Conservation (phyloP, 331 rosid species). For the Spiraea crenata region DNA sequence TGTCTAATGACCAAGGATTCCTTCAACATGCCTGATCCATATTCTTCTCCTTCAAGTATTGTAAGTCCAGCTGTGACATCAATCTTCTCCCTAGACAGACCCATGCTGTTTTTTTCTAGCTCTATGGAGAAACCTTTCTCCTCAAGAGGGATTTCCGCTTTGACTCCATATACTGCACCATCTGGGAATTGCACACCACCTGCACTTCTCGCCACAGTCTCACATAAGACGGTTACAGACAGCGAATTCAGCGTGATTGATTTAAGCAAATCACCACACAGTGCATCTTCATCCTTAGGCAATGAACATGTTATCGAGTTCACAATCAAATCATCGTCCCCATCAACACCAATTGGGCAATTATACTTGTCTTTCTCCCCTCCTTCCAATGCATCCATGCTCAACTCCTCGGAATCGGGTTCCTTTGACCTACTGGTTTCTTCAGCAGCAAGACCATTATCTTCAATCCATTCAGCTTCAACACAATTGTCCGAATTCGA, state of each 20-base stretch:
- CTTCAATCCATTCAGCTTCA: slow-evolving; percentile 20
- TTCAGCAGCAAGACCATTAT: slow-evolving; percentile 16
- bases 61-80: slow-evolving; percentile 25
- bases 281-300: slow-evolving; percentile 19
- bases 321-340: background rate
- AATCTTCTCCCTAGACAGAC: slow-evolving; percentile 12
- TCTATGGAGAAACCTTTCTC: slow-evolving; percentile 7
- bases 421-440: slow-evolving; percentile 16
- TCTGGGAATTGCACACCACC: slow-evolving; percentile 16
- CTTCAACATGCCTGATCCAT: background rate
- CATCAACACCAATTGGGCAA: background rate
- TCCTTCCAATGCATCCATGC: background rate
- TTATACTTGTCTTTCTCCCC: slow-evolving; percentile 7
- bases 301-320: background rate
- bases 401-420: background rate
- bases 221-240: slow-evolving; percentile 4
- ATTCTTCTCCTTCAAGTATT: slow-evolving; percentile 22
- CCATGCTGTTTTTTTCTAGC: slow-evolving; percentile 9
- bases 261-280: slow-evolving; percentile 25
- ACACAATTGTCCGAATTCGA: background rate
- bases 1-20: background rate
- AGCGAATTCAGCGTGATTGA: background rate
- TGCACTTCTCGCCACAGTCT: background rate
- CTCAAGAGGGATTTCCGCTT: slow-evolving; percentile 14
- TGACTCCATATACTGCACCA: slow-evolving; percentile 12